Evolutionary conservation across 2,329 filamentous ascomycete species (phyloP).

Genomic region (Penicillium polonicum): DNA sequence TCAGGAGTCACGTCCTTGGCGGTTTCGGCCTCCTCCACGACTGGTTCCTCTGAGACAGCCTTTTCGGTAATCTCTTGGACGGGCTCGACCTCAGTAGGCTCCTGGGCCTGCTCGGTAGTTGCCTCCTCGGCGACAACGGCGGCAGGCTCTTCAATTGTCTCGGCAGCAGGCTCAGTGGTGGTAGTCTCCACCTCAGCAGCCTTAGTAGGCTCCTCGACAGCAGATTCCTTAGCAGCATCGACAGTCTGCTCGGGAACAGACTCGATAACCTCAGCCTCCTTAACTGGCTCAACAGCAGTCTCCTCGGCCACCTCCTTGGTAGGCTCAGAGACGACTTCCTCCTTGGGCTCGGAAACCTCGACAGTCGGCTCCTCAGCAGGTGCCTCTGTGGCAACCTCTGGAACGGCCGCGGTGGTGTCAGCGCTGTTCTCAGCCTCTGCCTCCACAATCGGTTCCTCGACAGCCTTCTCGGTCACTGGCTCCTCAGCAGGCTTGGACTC

Average conservation of each 20-base stretch:
- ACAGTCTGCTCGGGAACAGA: neutral
- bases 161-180: neutral
- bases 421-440: conserved; percentile 6
- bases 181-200: neutral
- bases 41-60: neutral
- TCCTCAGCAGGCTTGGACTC: conserved; percentile 5
- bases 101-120: neutral
- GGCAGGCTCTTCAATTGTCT: neutral
- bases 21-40: conserved; percentile 2
- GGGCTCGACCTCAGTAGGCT: neutral
- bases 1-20: neutral
- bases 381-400: conserved; percentile 1
- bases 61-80: conserved; percentile 1
- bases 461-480: conserved; percentile 3
- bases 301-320: conserved; percentile 5
- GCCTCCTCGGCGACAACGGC: neutral
- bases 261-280: neutral
- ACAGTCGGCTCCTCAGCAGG: neutral
- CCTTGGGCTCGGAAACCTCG: conserved; percentile 1
- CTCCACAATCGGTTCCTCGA: conserved; percentile 7
- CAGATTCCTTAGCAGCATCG: neutral
- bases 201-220: conserved; percentile 7
- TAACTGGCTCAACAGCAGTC: neutral
- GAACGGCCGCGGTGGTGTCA: neutral
- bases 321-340: conserved; percentile 2